Base-by-base conservation (phyloP, 768 basidiomycete species). In the Tylopilus intermedius region DNA sequence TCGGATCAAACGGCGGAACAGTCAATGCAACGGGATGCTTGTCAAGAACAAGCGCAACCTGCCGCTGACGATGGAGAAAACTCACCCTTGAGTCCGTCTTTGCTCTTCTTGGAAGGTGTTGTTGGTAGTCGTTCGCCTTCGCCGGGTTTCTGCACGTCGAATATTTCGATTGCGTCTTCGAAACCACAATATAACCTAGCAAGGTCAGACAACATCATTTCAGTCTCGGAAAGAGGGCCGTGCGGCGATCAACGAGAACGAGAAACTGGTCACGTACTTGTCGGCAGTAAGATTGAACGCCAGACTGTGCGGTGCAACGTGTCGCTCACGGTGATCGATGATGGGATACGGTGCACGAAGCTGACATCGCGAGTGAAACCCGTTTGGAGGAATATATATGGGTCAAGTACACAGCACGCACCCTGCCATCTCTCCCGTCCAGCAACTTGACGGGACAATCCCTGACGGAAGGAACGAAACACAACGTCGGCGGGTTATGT, bases 321-420 rank as follows among this genome's bases (percentile, higher is more conserved):
- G 83, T 30, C 94, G 80, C 70, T 97, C 95, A n/a, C 88, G 76
- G 61, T 98, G 94, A 67, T 97, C 94, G 9, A 97, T 79, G 37
- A 97, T 95, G 38, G 77, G 76, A 67, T 98, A 97, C 1, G 91
- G 94, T 0, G 94, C 95, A 15, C 94, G 82, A 18, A 91, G 79
- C 94, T 96, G 33, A n/a, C 4, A 29, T 24, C 26, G 37, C 9
- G 24, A 35, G 5, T 10, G 14, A 29, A 26, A 42, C 21, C 33
- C 26, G 14, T 5, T 33, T n/a, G 3, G 11, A 14, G 21, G 2
- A 14, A 22, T 9, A 24, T 0, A 7, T 3, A 1, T 32, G 15
- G 5, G 21, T 8, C 26, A 15, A 8, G 18, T 29, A 8, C 9
- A 22, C 7, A n/a, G 11, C 2, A 63, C 79, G 45, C 62, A 93